Percentiles rank a stretch among this genome's conserved stretches.
Evolutionary conservation across 805 yeast species (phyloP).

Genomic region (Schwanniomyces sp.): DNA sequence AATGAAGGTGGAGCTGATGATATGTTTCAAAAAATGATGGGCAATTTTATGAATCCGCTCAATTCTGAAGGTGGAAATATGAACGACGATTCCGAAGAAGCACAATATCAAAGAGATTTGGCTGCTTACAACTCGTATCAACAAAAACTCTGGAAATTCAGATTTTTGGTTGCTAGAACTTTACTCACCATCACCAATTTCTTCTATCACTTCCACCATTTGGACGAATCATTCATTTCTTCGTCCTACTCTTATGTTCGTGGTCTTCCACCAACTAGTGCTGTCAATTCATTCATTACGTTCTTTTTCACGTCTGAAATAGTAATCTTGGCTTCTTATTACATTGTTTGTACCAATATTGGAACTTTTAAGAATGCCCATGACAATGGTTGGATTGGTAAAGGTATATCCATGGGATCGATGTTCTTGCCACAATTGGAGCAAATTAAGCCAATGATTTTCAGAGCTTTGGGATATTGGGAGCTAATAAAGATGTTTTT

Average conservation of each 20-base stretch:
- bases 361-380: conserved; percentile 22
- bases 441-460: conserved; percentile 26
- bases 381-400: conserved; percentile 26
- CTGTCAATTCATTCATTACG: conserved; percentile 20
- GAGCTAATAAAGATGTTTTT: conserved; percentile 35
- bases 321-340: conserved; percentile 33
- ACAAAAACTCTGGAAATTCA: conserved; percentile 30
- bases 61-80: conserved; percentile 1
- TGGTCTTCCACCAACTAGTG: conserved; percentile 11
- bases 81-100: conserved; percentile 13
- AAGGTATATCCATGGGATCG: conserved; percentile 29
- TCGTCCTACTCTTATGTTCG: conserved; percentile 27
- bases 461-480: conserved; percentile 32
- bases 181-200: conserved; percentile 27
- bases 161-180: conserved; percentile 31
- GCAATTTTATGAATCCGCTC: conserved; percentile 4
- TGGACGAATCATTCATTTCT: conserved; percentile 20
- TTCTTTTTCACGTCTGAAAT: conserved; percentile 32
- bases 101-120: conserved; percentile 28
- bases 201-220: conserved; percentile 29
- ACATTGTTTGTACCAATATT: conserved; percentile 22
- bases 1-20: not conserved
- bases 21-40: not conserved
- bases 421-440: conserved; percentile 34
- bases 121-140: conserved; percentile 29